phyloP scores from a whole-genome alignment of 331 rosid species.

The Cydonia oblonga region DNA sequence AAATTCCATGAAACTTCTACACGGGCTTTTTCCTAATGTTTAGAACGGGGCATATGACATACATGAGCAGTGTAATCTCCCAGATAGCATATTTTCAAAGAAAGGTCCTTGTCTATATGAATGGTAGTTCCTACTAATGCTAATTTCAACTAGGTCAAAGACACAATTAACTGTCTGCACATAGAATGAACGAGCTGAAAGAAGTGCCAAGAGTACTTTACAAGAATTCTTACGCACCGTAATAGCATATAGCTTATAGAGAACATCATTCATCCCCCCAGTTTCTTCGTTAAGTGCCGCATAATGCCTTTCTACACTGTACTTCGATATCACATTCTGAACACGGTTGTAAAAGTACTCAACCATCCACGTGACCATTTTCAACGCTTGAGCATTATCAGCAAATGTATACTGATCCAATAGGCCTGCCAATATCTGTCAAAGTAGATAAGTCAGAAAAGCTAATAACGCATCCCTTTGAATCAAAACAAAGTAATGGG shows the following conservation, averaged over 20 bases:
- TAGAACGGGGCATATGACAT: neutral
- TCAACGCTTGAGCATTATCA: slow-evolving; percentile 50
- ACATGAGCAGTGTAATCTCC: neutral
- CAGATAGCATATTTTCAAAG: neutral
- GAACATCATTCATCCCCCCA: slow-evolving; percentile 96
- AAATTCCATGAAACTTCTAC: neutral
- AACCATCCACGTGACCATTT: slow-evolving; percentile 66
- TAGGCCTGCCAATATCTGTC: slow-evolving; percentile 74
- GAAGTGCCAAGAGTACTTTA: neutral
- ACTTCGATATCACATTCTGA: slow-evolving; percentile 38
- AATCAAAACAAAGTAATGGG: neutral
- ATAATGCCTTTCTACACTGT: slow-evolving; percentile 49
- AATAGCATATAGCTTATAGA: slow-evolving; percentile 50
- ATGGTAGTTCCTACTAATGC: neutral
- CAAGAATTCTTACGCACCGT: slow-evolving; percentile 36
- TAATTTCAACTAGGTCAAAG: neutral
- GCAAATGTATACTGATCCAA: slow-evolving; percentile 64
- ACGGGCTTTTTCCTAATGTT: neutral
- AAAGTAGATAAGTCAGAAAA: slow-evolving; percentile 9
- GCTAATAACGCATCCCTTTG: neutral
- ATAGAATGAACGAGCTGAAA: neutral
- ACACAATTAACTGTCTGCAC: neutral
- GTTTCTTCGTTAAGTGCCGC: slow-evolving; percentile 52
- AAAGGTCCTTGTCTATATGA: neutral
- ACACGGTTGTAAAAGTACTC: slow-evolving; percentile 79